Base-by-base conservation (phyloP, 75 land plant species). In the Cupressus sempervirens region DNA sequence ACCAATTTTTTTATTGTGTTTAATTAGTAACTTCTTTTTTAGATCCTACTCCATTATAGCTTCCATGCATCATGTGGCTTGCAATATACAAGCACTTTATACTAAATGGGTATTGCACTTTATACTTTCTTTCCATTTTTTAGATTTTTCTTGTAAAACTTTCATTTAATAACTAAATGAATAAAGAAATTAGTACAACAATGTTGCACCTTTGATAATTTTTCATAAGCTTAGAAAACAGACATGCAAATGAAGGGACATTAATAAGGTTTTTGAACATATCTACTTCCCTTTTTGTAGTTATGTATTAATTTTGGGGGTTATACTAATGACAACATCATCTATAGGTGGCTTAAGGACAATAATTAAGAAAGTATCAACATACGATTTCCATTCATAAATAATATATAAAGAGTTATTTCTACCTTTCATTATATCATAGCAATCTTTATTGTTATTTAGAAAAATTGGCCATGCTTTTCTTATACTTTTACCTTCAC, bases 61-160 rank as follows among this genome's bases (percentile, higher is more conserved):
- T 96, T 65, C 98, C 98, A 13, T 96, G 98, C 85, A 89, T 94
- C 30, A 93, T 96, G 86, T 96, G 98, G 98, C 86, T 96, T 0
- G 86, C 88, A 15, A 83, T 96, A 68, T 86, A 92, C 85, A 96
- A 96, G 82, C 98, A 89, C 96, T 52, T 84, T 93, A 15, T 93
- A 7, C 88, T 1, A 95, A 95, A 36, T 94, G 96, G 98, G 93
- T 93, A 90, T 65, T 85, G n/a, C 81, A 40, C 52, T 65, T 53
- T 20, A 16, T 52, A 73, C 32, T 50, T 46, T 0, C 50, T 45
- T 10, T 48, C 36, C 53, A 50, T 12, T 50, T 11, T 50, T 50
- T 14, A 13, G 53, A 41, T 34, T 34, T 79, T 38, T 9, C 53
- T 18, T 0, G 18, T n/a, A 23, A 50, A 4, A 3, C 6, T 20